Percentiles rank a stretch among this genome's conserved stretches.
phyloP scores from a whole-genome alignment of 2,329 filamentous ascomycete species.

The Colletotrichum filicis region DNA sequence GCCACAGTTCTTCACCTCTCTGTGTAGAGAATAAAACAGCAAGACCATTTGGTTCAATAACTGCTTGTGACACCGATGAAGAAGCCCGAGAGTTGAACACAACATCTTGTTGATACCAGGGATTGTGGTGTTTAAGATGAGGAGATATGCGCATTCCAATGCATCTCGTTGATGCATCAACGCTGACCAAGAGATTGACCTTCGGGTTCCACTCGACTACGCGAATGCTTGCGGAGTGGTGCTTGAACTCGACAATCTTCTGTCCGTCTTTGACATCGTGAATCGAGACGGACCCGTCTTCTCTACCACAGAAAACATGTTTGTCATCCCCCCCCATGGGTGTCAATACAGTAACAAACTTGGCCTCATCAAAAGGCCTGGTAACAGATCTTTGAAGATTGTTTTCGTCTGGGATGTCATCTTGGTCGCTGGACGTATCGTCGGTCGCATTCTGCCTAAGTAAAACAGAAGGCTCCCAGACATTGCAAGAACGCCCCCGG shows the following conservation, averaged over 20 bases:
- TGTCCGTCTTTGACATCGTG: neutral
- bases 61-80: neutral
- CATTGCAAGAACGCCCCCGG: constrained; percentile 36
- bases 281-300: neutral
- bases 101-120: neutral
- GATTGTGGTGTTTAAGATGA: neutral
- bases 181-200: neutral
- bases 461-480: constrained; percentile 34
- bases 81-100: neutral
- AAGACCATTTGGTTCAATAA: neutral
- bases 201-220: neutral
- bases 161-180: neutral
- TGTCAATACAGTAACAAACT: constrained; percentile 33
- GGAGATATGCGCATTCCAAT: neutral
- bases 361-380: constrained; percentile 27
- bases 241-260: neutral
- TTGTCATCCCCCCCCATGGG: constrained; percentile 13
- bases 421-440: neutral
- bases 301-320: constrained; percentile 1
- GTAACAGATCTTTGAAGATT: constrained; percentile 14
- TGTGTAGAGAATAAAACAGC: neutral
- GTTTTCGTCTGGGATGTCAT: neutral
- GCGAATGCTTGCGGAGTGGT: neutral
- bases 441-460: neutral
- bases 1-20: neutral